A percentile compares a stretch with the other conserved stretches of the same genome.
These are phyloP conservation scores for Ceratobasidium theobromae DNA, from an alignment of 1,284 basidiomycete genomes.

Conservation along the genomic window DNA sequence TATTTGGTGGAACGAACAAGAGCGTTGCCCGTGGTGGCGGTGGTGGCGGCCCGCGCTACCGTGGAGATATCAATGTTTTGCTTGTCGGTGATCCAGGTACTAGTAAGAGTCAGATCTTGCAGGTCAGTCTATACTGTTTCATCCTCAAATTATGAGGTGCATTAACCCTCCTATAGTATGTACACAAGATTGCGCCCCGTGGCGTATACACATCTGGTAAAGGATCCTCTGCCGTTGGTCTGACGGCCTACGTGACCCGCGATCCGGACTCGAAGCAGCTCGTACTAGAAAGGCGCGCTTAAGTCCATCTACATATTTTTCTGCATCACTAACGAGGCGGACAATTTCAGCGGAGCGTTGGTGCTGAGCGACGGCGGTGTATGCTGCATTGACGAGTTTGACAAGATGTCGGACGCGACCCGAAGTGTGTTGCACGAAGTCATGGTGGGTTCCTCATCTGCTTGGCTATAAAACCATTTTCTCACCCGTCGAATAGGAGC, in stretches of 20 bases:
- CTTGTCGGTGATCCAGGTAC: conserved; percentile 98
- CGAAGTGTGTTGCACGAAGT: conserved; percentile 98
- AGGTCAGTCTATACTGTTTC: conserved; percentile 53
- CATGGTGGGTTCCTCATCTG: conserved; percentile 67
- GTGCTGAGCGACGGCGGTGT: conserved; percentile 97
- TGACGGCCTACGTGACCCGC: conserved; percentile 96
- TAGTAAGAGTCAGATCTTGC: conserved; percentile 93
- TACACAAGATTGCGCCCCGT: conserved; percentile 96
- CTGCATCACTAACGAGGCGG: neutral
- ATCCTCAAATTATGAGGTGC: neutral
- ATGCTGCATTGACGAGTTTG: conserved; percentile 99
- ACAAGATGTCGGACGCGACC: conserved; percentile 98
- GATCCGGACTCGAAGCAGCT: conserved; percentile 98
- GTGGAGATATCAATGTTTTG: conserved; percentile 97
- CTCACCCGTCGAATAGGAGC: conserved; percentile 65
- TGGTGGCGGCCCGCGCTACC: conserved; percentile 90
- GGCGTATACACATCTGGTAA: conserved; percentile 98
- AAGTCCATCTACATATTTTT: neutral
- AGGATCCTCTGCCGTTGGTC: conserved; percentile 96
- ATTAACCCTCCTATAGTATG: conserved; percentile 63
- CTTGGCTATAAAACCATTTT: neutral
- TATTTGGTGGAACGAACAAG: conserved; percentile 98
- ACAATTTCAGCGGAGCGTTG: conserved; percentile 86
- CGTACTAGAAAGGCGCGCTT: conserved; percentile 84
- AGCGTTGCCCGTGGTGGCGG: conserved; percentile 90